Evolutionary conservation across 2,329 filamentous ascomycete species (phyloP), one percentile per base, ranked within the genome.

Genomic region (Colletotrichum filicis): DNA sequence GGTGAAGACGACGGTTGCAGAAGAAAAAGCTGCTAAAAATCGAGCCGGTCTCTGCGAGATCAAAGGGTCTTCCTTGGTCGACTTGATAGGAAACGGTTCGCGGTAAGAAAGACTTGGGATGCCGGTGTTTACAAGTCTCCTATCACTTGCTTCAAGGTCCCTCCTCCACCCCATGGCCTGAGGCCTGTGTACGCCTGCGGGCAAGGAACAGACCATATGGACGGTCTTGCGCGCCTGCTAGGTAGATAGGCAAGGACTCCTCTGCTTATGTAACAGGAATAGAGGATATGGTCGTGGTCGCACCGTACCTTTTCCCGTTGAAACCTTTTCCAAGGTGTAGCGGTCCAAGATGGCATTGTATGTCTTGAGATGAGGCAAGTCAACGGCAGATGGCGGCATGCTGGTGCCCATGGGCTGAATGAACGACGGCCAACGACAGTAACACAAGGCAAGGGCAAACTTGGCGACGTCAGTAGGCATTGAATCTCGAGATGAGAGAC

Each of bases 391-490:
- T 12, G 24, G 46, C 42, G 42, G 53, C 11, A 64, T 69, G 66
- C 53, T 46, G 66, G 63, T 64, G 59, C 24, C 57, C 68, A 68
- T 68, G 64, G 63, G 68, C 57, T 68, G 64, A 70, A 49, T 22
- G 19, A 53, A 30, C 16, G 37, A 59, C 52, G 37, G 49, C 28
- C 46, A 30, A 62, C 63, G 60, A 61, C 16, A 58, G 69, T 58
- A 37, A 60, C 59, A 68, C 65, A 16, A 68, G 65, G n/a, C 26
- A 26, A 73, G 42, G 22, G 70, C 42, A 73, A 61, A 57, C 49
- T 49, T 30, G 66, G 55, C 46, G 30, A 24, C 28, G 53, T 30
- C 30, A 24, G 8, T 37, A 42, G 8, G 26, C 7, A 42, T 42
- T 14, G 37, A 42, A 16, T 19, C 14, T 42, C 16, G 37, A 42